Evolutionary conservation across 2,329 filamentous ascomycete species (phyloP).

Genomic region (Pyrenochaeta sp.): DNA sequence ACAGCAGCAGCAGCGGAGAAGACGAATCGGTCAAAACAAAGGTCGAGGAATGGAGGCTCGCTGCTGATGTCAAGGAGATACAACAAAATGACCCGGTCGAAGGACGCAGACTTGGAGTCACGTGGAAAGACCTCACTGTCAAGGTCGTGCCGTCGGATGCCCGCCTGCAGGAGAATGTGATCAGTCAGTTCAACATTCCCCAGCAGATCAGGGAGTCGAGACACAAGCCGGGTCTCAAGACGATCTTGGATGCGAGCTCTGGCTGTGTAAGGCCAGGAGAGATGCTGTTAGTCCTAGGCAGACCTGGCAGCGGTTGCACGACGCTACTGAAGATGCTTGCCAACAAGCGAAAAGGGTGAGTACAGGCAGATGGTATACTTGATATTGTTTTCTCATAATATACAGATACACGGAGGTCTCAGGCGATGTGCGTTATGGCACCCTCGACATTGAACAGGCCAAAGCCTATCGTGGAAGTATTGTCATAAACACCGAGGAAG

Average conservation of each 20-base stretch:
- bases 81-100: slow-evolving; percentile 23
- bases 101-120: slow-evolving; percentile 60
- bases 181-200: slow-evolving; percentile 59
- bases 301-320: slow-evolving; percentile 55
- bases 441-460: slow-evolving; percentile 75
- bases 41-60: slow-evolving; percentile 32
- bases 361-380: neutral
- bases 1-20: slow-evolving; percentile 6
- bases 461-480: slow-evolving; percentile 80
- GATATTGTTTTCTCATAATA: slow-evolving; percentile 42
- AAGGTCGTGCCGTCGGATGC: slow-evolving; percentile 68
- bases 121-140: slow-evolving; percentile 77
- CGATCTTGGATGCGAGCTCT: slow-evolving; percentile 69
- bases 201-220: slow-evolving; percentile 56
- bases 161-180: slow-evolving; percentile 68
- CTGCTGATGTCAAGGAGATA: slow-evolving; percentile 23
- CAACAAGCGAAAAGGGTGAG: slow-evolving; percentile 62
- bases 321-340: slow-evolving; percentile 75
- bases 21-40: slow-evolving; percentile 21
- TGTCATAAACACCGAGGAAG: slow-evolving; percentile 80
- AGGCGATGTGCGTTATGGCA: slow-evolving; percentile 54
- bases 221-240: slow-evolving; percentile 60
- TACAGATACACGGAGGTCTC: slow-evolving; percentile 71
- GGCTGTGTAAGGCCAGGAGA: slow-evolving; percentile 72
- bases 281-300: slow-evolving; percentile 75